Evolutionary conservation across 176 grass and related monocot genomes (phyloP).

Genomic region (Carex myosuroides): DNA sequence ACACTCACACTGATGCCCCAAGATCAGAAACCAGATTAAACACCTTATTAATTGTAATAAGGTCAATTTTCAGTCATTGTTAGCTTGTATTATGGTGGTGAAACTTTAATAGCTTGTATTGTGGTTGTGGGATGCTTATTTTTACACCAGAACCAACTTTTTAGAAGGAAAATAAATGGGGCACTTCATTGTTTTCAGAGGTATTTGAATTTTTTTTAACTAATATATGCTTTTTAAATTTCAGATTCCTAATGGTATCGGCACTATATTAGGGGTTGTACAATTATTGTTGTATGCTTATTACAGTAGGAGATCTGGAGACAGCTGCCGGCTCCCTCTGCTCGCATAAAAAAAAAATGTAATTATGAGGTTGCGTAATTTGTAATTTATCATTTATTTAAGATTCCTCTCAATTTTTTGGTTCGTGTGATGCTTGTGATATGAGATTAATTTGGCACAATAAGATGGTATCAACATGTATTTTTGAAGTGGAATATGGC

Average conservation of each 20-base stretch:
- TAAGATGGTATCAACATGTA: neutral
- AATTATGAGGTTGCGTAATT: neutral
- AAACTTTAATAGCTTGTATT: neutral
- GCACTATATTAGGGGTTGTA: conserved; percentile 52
- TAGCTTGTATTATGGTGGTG: neutral
- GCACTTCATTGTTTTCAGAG: neutral
- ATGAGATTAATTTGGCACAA: neutral
- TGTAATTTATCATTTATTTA: neutral
- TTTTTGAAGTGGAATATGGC: neutral
- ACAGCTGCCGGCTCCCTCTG: conserved; percentile 38
- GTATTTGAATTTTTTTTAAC: neutral
- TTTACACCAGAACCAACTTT: neutral
- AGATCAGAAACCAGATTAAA: neutral
- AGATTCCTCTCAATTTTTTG: neutral
- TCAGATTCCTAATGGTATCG: conserved; percentile 89
- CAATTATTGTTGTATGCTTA: conserved; percentile 80
- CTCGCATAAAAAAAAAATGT: conserved; percentile 20
- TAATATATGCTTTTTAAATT: conserved; percentile 26
- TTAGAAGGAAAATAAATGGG: neutral
- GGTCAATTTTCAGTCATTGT: neutral
- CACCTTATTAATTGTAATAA: neutral
- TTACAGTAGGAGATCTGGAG: conserved; percentile 44
- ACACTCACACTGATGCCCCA: neutral
- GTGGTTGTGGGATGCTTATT: no score
- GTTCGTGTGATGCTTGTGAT: neutral